These are phyloP conservation scores for Syzygium grande DNA, from an alignment of 345 rosid species.

Conservation along the genomic window DNA sequence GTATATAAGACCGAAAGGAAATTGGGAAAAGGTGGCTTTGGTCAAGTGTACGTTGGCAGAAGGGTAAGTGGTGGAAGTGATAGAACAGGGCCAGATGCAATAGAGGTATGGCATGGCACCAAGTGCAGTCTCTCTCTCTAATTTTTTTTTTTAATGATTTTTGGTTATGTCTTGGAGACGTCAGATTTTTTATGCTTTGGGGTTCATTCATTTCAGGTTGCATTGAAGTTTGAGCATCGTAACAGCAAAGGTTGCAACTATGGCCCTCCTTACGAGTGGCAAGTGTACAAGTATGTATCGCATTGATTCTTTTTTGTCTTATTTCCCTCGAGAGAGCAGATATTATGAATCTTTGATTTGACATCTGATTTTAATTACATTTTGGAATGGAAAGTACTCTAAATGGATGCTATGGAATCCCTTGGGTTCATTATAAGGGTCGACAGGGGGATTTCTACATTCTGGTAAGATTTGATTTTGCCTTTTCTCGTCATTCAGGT, in stretches of 20 bases:
- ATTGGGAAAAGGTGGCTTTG: conserved; percentile 98
- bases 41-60: conserved; percentile 95
- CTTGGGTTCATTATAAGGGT: conserved; percentile 83
- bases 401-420: conserved; percentile 81
- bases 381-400: conserved; percentile 33
- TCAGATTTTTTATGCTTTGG: background rate
- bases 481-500: background rate
- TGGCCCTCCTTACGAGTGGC: conserved; percentile 99
- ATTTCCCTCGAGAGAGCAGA: background rate
- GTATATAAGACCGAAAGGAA: conserved; percentile 73
- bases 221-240: conserved; percentile 88
- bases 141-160: background rate
- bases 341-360: background rate
- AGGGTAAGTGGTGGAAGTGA: conserved; percentile 60
- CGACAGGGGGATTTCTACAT: conserved; percentile 94
- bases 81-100: conserved; percentile 70
- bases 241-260: conserved; percentile 93
- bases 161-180: background rate
- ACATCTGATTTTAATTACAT: background rate
- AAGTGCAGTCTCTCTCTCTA: background rate
- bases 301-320: background rate
- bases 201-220: conserved; percentile 52
- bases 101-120: conserved; percentile 40
- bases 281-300: conserved; percentile 72
- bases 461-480: conserved; percentile 44